A percentile compares a stretch with the other conserved stretches of the same genome.
phyloP scores from a whole-genome alignment of 768 basidiomycete genomes.

The Boletus rufocinnamomeus region DNA sequence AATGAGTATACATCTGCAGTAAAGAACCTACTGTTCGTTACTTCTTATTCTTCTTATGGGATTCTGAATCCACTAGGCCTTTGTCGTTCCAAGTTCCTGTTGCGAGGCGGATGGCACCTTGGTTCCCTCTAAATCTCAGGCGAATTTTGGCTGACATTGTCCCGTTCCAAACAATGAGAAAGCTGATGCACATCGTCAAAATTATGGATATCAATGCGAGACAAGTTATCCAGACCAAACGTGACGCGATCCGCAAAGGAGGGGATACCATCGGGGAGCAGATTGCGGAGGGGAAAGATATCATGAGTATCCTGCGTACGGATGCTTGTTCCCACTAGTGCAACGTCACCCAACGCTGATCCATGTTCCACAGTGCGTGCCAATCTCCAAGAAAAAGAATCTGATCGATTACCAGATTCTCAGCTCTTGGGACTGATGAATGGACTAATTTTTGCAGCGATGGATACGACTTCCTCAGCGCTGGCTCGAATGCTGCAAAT shows the following conservation, averaged over 20 bases:
- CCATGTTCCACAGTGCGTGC: neutral
- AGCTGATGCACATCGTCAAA: neutral
- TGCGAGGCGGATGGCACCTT: neutral
- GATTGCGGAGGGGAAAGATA: neutral
- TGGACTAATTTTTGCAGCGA: neutral
- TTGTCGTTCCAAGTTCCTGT: neutral
- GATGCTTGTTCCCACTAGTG: neutral
- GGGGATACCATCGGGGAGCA: neutral
- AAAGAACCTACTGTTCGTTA: too few relatives aligned
- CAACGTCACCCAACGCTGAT: too few relatives aligned
- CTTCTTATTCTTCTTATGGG: too few relatives aligned
- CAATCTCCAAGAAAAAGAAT: neutral
- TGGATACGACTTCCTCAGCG: neutral
- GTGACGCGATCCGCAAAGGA: neutral
- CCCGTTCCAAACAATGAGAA: neutral
- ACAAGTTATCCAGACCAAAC: neutral
- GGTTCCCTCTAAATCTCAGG: neutral
- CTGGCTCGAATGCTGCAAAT: neutral
- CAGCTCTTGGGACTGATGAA: neutral
- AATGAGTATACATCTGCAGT: too few relatives aligned
- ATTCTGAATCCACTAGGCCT: too few relatives aligned
- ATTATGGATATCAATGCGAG: neutral
- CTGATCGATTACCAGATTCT: neutral
- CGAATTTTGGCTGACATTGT: neutral
- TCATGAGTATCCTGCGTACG: neutral